Evolutionary conservation across 2,329 filamentous ascomycete genomes (phyloP).

Genomic region (Atkinsonella texensis): DNA sequence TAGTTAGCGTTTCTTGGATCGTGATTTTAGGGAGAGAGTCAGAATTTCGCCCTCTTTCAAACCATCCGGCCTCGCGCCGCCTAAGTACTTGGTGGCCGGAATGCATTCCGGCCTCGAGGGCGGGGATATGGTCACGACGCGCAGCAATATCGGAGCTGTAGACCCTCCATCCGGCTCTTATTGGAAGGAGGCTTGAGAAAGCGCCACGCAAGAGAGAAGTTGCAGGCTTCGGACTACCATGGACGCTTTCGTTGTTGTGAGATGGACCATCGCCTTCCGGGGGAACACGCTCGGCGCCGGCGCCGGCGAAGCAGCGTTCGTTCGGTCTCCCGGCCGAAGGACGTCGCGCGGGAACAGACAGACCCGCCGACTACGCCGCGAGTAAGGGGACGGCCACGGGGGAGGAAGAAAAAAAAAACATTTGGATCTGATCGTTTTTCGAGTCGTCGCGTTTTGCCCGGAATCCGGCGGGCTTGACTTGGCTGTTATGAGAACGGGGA

Average conservation of each 20-base stretch:
- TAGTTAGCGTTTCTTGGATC: no score
- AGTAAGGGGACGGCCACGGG: no score
- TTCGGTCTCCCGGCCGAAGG: background rate
- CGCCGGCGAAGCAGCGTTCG: background rate
- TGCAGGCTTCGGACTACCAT: background rate
- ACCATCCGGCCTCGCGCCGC: slow-evolving; percentile 17
- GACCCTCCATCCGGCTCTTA: slow-evolving; percentile 7
- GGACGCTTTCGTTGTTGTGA: no score
- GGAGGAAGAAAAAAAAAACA: no score
- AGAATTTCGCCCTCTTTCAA: background rate
- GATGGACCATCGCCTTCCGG: background rate
- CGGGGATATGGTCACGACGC: slow-evolving; percentile 14
- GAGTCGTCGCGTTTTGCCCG: no score
- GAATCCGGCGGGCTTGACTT: no score
- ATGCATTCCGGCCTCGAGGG: slow-evolving; percentile 31
- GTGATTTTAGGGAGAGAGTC: background rate
- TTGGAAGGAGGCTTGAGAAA: slow-evolving; percentile 7
- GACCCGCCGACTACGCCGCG: no score
- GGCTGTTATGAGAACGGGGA: no score
- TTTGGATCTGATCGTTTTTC: no score
- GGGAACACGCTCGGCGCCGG: background rate
- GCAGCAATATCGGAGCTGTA: slow-evolving; percentile 10
- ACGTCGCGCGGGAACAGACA: background rate
- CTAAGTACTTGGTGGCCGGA: slow-evolving; percentile 39
- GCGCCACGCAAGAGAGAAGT: slow-evolving; percentile 16